Percentiles rank a stretch among this genome's conserved stretches.
These are phyloP conservation scores for Cadophora sp. DNA, from an alignment of 2,329 filamentous ascomycete species.

Conservation along the genomic window DNA sequence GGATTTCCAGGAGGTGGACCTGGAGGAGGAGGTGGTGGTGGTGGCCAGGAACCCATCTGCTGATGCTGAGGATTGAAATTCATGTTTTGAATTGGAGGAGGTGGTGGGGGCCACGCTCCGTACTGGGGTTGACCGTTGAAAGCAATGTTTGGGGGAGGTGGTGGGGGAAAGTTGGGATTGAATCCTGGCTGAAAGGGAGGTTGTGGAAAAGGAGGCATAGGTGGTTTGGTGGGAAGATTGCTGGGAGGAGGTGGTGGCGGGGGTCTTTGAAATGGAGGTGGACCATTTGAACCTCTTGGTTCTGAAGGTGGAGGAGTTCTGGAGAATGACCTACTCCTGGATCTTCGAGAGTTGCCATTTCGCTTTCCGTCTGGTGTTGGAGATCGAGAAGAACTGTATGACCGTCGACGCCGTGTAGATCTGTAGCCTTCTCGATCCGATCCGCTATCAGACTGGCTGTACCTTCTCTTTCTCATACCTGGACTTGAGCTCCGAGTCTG, in stretches of 20 bases:
- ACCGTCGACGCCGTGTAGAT: slow-evolving; percentile 38
- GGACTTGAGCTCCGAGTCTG: slow-evolving; percentile 34
- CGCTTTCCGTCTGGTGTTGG: slow-evolving; percentile 34
- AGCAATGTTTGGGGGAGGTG: slow-evolving; percentile 33
- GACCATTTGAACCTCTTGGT: slow-evolving; percentile 19
- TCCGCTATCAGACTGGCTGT: slow-evolving; percentile 40
- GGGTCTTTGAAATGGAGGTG: slow-evolving; percentile 21
- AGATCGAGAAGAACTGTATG: slow-evolving; percentile 44
- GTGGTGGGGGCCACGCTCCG: slow-evolving; percentile 35
- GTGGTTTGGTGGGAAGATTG: slow-evolving; percentile 29
- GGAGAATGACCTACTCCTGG: slow-evolving; percentile 37
- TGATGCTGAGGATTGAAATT: slow-evolving; percentile 33
- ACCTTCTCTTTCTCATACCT: slow-evolving; percentile 39
- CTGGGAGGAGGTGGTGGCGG: slow-evolving; percentile 20
- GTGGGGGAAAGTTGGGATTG: slow-evolving; percentile 39
- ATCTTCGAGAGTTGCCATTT: slow-evolving; percentile 30
- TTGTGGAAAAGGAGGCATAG: slow-evolving; percentile 29
- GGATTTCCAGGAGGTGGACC: slow-evolving; percentile 40
- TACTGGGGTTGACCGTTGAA: slow-evolving; percentile 31
- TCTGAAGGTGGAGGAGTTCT: slow-evolving; percentile 29
- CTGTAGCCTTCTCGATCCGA: slow-evolving; percentile 33
- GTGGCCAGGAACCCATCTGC: slow-evolving; percentile 31
- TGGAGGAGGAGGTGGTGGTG: slow-evolving; percentile 33
- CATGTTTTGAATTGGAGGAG: slow-evolving; percentile 34
- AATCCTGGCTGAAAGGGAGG: slow-evolving; percentile 37